Base-by-base conservation (phyloP, 1,139 yeast genomes). In the Hemisphaericaspora xylanilytica region DNA sequence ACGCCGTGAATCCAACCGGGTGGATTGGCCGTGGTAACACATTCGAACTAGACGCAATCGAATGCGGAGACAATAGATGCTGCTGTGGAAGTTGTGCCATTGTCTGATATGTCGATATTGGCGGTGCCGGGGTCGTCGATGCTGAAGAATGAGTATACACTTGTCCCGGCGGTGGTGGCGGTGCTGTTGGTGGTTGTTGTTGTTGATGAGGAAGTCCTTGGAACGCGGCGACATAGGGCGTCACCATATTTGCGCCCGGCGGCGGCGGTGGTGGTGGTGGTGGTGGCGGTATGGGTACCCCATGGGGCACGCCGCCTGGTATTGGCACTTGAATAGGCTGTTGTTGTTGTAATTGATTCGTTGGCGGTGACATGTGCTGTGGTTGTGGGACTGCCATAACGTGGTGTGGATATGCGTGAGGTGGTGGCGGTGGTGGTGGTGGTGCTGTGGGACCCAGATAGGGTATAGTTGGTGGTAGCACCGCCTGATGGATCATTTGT, bases 81-180 rank as follows among this genome's bases (percentile, higher is more conserved):
- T 28, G 44, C 25, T 32, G 38, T 21, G 28, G 40, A 18, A 17
- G 38, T 31, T 28, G 35, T 6, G 10, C 6, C 28, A n/a, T 25
- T 3, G 9, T 12, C 15, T 25, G 28, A 25, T 25, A 25, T 26
- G 17, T 18, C 11, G 27, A 22, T 34, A 22, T 4, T 10, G 17
- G 37, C 28, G 35, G 42, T 18, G 17, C 31, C 4, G 36, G n/a
- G n/a, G 28, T n/a, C 5, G 27, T 11, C 15, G 20, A 22, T 28
- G 33, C n/a, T 16, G 13, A 11, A 13, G 35, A 20, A 9, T 6
- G 15, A 25, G n/a, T n/a, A n/a, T n/a, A n/a, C n/a, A n/a, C n/a
- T n/a, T n/a, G n/a, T n/a, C n/a, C n/a, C n/a, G n/a, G n/a, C n/a
- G n/a, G n/a, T n/a, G n/a, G n/a, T n/a, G n/a, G 21, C 8, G 21